These are phyloP conservation scores for Backusella circina DNA, from an alignment of 192 early-diverging fungal genomes.

Conservation along the genomic window DNA sequence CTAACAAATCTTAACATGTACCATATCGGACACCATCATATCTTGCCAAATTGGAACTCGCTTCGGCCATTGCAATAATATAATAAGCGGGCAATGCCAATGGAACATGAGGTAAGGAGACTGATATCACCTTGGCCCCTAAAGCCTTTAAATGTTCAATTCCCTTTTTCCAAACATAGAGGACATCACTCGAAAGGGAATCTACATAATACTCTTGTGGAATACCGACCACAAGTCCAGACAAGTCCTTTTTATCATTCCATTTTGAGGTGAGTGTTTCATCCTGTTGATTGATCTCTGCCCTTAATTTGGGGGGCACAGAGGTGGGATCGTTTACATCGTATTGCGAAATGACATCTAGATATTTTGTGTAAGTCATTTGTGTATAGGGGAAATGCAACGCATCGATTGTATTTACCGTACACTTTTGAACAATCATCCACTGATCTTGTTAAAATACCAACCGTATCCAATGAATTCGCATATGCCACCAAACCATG, in stretches of 20 bases:
- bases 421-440: constrained; percentile 51
- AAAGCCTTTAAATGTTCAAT: constrained; percentile 48
- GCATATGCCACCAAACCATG: constrained; percentile 83
- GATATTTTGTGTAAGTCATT: too few relatives aligned
- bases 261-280: not conserved
- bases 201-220: constrained; percentile 76
- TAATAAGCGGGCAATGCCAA: constrained; percentile 84
- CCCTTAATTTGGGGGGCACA: constrained; percentile 38
- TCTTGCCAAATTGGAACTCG: constrained; percentile 84
- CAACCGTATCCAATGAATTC: constrained; percentile 86
- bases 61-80: constrained; percentile 85
- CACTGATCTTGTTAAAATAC: constrained; percentile 67
- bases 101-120: constrained; percentile 68
- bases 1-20: not conserved
- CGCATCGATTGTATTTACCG: constrained; percentile 37
- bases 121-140: constrained; percentile 66
- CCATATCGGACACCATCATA: constrained; percentile 90
- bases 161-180: constrained; percentile 57
- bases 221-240: constrained; percentile 61
- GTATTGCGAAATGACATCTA: constrained; percentile 53
- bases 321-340: constrained; percentile 68
- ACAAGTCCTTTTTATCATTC: constrained; percentile 21
- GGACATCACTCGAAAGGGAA: constrained; percentile 56
- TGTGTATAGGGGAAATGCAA: too few relatives aligned
- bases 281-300: not conserved